Percentiles rank a stretch among this genome's conserved stretches.
Evolutionary conservation across 768 basidiomycete genomes (phyloP).

Genomic region (Suillus fuscotomentosus): DNA sequence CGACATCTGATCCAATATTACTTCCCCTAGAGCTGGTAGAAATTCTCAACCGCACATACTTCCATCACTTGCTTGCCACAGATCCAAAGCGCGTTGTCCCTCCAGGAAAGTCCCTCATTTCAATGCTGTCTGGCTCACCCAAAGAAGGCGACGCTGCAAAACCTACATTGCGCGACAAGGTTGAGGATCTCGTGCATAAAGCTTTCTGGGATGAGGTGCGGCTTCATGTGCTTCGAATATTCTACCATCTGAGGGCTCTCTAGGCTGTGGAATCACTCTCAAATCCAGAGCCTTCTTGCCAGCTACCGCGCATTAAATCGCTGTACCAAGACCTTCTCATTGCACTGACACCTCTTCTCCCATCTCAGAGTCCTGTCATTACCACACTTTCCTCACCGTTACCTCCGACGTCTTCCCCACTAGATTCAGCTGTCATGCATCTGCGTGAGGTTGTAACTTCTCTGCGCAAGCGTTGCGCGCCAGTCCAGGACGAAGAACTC

Average conservation of each 20-base stretch:
- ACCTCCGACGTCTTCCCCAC: slow-evolving; percentile 66
- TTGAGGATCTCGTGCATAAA: slow-evolving; percentile 47
- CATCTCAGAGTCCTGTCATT: slow-evolving; percentile 49
- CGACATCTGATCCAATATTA: slow-evolving; percentile 20
- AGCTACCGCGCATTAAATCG: slow-evolving; percentile 56
- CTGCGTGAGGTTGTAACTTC: slow-evolving; percentile 52
- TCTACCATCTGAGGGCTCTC: slow-evolving; percentile 18
- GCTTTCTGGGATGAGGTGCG: slow-evolving; percentile 79
- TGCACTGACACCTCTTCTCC: slow-evolving; percentile 56
- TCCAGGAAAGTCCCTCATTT: slow-evolving; percentile 69
- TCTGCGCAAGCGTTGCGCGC: slow-evolving; percentile 64
- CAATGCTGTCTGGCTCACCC: slow-evolving; percentile 46
- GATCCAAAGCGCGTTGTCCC: slow-evolving; percentile 62
- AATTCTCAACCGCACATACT: slow-evolving; percentile 57
- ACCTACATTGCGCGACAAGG: slow-evolving; percentile 45
- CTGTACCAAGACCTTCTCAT: slow-evolving; percentile 55
- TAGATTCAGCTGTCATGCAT: slow-evolving; percentile 53
- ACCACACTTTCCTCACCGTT: slow-evolving; percentile 54
- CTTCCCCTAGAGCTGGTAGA: slow-evolving; percentile 59
- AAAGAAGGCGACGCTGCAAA: slow-evolving; percentile 14
- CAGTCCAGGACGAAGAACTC: slow-evolving; percentile 56
- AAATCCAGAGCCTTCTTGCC: slow-evolving; percentile 53
- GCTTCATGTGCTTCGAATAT: slow-evolving; percentile 9
- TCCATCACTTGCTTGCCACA: slow-evolving; percentile 66
- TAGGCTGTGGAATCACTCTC: slow-evolving; percentile 60